A percentile compares a stretch with the other conserved stretches of the same genome.
Conservation (phyloP, 2,329 filamentous ascomycete genomes). For the Colletotrichum acutatum region DNA sequence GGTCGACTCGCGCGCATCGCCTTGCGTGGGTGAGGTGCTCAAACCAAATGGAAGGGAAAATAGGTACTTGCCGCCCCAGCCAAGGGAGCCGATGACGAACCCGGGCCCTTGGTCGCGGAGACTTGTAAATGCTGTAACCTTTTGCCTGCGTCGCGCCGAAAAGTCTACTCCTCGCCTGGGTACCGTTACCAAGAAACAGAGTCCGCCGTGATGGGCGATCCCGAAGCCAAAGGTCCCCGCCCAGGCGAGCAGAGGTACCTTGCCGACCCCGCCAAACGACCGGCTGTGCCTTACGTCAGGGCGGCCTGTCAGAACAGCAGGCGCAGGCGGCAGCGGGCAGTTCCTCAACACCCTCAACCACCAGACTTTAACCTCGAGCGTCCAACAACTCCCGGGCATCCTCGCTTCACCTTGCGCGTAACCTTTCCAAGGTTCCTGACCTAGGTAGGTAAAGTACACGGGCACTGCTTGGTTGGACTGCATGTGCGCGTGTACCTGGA, state of each 20-base stretch:
- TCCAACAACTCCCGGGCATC: background rate
- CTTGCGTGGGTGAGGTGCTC: background rate
- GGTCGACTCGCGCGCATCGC: background rate
- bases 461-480: background rate
- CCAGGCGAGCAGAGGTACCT: background rate
- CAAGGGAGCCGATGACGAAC: conserved; percentile 7
- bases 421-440: background rate
- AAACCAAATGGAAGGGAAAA: background rate
- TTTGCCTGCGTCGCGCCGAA: background rate
- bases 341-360: background rate
- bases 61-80: background rate
- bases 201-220: background rate
- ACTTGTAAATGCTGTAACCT: background rate
- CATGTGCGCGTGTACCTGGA: background rate
- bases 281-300: background rate
- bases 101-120: background rate
- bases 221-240: background rate
- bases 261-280: background rate
- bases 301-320: background rate
- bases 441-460: too few relatives aligned
- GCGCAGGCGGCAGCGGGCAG: background rate
- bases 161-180: background rate
- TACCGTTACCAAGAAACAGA: background rate
- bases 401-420: background rate
- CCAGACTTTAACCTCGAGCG: background rate